These are phyloP conservation scores for Fomitopsis schrenkii DNA, from an alignment of 1,284 basidiomycete species.

Conservation along the genomic window DNA sequence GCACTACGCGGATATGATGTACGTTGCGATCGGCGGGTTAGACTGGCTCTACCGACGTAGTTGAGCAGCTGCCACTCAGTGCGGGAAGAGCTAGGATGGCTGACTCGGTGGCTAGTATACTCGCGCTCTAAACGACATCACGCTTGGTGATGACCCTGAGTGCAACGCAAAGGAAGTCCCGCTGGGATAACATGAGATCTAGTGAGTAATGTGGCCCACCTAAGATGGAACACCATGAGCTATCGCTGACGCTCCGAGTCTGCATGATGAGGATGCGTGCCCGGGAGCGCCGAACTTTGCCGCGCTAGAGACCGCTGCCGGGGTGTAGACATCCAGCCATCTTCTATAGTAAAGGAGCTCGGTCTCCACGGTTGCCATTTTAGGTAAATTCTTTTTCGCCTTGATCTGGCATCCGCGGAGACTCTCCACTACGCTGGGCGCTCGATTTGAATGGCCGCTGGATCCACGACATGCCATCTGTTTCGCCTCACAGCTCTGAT, in stretches of 20 bases:
- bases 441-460: too few species aligned
- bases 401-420: too few species aligned
- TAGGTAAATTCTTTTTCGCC: too few species aligned
- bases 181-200: constrained; percentile 52
- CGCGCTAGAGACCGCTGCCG: constrained; percentile 1
- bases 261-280: constrained; percentile 13
- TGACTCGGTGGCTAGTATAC: constrained; percentile 42
- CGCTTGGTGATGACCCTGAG: constrained; percentile 14
- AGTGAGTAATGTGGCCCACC: constrained; percentile 29
- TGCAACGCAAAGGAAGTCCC: constrained; percentile 33
- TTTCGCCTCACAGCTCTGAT: too few species aligned
- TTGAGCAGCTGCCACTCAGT: constrained; percentile 28
- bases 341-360: too few species aligned
- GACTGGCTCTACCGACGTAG: too few species aligned
- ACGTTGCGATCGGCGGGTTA: too few species aligned
- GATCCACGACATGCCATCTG: too few species aligned
- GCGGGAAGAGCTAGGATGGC: constrained; percentile 47
- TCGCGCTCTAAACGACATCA: constrained; percentile 11
- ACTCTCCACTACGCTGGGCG: too few species aligned
- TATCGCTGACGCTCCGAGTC: neutral
- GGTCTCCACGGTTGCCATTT: too few species aligned
- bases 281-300: constrained; percentile 24
- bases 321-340: neutral
- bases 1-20: too few species aligned
- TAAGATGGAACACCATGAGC: too few species aligned